A percentile compares a stretch with the other conserved stretches of the same genome.
These are phyloP conservation scores for Corylus avellana DNA, from an alignment of 306 rosid species.

Conservation along the genomic window DNA sequence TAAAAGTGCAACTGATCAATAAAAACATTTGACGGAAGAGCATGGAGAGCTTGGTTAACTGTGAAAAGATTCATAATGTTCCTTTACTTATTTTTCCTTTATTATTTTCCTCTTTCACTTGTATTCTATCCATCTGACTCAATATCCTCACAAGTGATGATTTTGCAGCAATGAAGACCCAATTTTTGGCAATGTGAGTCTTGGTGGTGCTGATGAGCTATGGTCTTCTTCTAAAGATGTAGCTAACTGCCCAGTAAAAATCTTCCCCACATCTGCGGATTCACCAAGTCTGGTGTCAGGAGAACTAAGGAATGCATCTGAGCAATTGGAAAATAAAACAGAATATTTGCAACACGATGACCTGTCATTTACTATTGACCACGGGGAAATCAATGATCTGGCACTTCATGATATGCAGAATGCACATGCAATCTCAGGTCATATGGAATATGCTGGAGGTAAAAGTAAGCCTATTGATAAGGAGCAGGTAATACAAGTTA, in stretches of 20 bases:
- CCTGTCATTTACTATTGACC: conserved; percentile 38
- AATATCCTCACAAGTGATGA: conserved; percentile 71
- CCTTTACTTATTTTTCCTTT: neutral
- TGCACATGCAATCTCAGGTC: conserved; percentile 33
- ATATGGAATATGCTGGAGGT: conserved; percentile 46
- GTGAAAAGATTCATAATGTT: conserved; percentile 15
- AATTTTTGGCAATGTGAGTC: conserved; percentile 60
- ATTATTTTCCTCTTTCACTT: neutral
- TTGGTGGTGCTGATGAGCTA: conserved; percentile 61
- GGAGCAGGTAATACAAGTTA: conserved; percentile 54
- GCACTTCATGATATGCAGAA: conserved; percentile 45
- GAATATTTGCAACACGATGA: conserved; percentile 48
- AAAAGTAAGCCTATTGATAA: conserved; percentile 37
- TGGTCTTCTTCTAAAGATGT: conserved; percentile 74
- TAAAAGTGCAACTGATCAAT: conserved; percentile 1
- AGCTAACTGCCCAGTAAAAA: conserved; percentile 43
- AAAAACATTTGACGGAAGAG: neutral
- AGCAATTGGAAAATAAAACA: conserved; percentile 50
- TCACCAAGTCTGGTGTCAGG: conserved; percentile 36
- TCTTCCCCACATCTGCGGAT: conserved; percentile 41
- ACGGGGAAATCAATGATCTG: conserved; percentile 40
- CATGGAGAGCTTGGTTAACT: neutral
- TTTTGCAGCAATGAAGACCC: conserved; percentile 87
- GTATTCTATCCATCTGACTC: conserved; percentile 42
- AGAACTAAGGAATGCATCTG: conserved; percentile 37